Evolutionary conservation across 2,329 filamentous ascomycete species (phyloP).

Genomic region (Tolypocladium ovalisporum): DNA sequence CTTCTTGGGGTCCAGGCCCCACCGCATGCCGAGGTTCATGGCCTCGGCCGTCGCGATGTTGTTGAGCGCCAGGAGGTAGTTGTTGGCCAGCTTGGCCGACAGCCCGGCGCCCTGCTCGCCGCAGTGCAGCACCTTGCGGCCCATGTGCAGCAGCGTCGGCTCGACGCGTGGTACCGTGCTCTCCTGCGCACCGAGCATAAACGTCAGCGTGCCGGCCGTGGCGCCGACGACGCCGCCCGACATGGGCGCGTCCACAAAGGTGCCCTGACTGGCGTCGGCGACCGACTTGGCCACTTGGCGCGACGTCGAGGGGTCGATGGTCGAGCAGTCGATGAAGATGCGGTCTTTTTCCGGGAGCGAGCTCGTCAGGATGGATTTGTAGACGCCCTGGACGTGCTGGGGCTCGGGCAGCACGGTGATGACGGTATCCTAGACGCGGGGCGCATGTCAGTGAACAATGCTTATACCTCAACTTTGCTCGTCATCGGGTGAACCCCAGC

Average conservation of each 20-base stretch:
- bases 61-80: conserved; percentile 88
- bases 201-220: conserved; percentile 75
- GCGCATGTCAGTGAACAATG: neutral
- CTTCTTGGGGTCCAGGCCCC: conserved; percentile 49
- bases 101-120: conserved; percentile 77
- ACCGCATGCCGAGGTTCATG: conserved; percentile 53
- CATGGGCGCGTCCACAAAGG: conserved; percentile 92
- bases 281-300: conserved; percentile 64
- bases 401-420: conserved; percentile 87
- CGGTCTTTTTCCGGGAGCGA: conserved; percentile 45
- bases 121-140: conserved; percentile 74
- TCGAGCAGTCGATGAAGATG: conserved; percentile 92
- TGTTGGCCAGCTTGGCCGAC: conserved; percentile 90
- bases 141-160: conserved; percentile 69
- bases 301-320: conserved; percentile 85
- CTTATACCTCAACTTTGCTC: no score
- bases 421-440: conserved; percentile 57
- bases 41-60: conserved; percentile 65
- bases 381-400: conserved; percentile 75
- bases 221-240: conserved; percentile 93
- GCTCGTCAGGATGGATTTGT: conserved; percentile 59
- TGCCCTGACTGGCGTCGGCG: conserved; percentile 51
- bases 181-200: conserved; percentile 75
- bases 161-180: conserved; percentile 54
- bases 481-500: no score